Percentiles rank a stretch among this genome's conserved stretches.
These are phyloP conservation scores for Cyclostephanos tholiformis DNA, from an alignment of 108 stramenopile species.

Conservation along the genomic window DNA sequence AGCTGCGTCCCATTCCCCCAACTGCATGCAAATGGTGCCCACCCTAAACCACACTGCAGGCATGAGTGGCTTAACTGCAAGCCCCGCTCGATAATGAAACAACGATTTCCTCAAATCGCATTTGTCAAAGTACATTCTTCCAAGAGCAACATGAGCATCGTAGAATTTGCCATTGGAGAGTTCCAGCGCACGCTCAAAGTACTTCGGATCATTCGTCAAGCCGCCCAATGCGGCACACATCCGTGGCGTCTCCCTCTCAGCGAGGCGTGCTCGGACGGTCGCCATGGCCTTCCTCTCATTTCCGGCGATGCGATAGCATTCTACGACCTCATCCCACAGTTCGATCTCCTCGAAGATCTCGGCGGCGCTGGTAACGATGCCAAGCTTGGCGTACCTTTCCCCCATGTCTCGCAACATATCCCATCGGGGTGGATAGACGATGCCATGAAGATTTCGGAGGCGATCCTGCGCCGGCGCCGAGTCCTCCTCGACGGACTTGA, in stretches of 20 bases:
- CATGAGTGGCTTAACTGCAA: constrained; percentile 83
- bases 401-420: constrained; percentile 92
- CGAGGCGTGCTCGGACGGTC: constrained; percentile 85
- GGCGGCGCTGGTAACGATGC: constrained; percentile 91
- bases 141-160: constrained; percentile 85
- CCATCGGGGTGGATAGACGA: constrained; percentile 95
- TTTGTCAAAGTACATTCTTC: constrained; percentile 70
- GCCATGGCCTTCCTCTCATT: constrained; percentile 85
- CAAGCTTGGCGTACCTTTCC: constrained; percentile 86
- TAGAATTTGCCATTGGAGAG: constrained; percentile 83
- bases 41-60: constrained; percentile 90
- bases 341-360: constrained; percentile 93
- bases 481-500: constrained; percentile 80
- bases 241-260: constrained; percentile 77
- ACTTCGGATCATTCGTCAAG: constrained; percentile 78
- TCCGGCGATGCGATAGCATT: constrained; percentile 91
- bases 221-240: constrained; percentile 94
- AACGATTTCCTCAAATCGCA: constrained; percentile 64
- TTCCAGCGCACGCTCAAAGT: constrained; percentile 87
- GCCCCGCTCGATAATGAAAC: constrained; percentile 68
- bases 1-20: constrained; percentile 85
- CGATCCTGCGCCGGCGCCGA: constrained; percentile 91
- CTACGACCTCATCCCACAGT: constrained; percentile 98
- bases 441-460: constrained; percentile 78
- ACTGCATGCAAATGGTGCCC: constrained; percentile 89